Evolutionary conservation across 805 yeast species (phyloP), one percentile per base, ranked within the genome.

Genomic region (Lipomyces yamadae): DNA sequence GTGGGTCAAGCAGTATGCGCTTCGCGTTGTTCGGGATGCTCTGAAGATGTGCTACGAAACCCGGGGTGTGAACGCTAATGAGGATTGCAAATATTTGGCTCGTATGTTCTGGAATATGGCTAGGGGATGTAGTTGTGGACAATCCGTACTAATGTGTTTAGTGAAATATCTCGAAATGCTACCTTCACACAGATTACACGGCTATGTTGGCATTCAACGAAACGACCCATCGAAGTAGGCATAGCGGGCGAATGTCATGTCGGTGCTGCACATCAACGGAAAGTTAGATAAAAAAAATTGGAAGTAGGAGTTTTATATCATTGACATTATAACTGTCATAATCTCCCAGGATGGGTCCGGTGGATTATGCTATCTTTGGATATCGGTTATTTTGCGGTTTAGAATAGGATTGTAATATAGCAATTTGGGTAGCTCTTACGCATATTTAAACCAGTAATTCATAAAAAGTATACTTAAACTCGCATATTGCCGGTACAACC

Each of bases 201-300:
- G 96, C 56, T 90, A 83, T 79, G 80, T 87, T 75, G 94, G 92
- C n/a, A 90, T 90, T 81, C 96, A 91, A 81, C 88, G 91, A 84
- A 90, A 90, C 79, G 96, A 90, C 76, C 95, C 94, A 56, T 82
- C 90, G 48, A 89, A 90, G 80, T 89, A 80, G 50, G 53, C 90
- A 45, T 89, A 90, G 80, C 88, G 80, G 50, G 57, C 29, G 55
- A 52, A 29, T 10, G 7, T 8, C 34, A 7, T 32, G 35, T 15
- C 34, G 8, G 29, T 18, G 24, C 24, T 1, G n/a, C 2, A 11
- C 4, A 8, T 24, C 18, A 42, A 13, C 8, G 7, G 6, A 42
- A 42, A 15, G 48, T n/a, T 15, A 15, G 5, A 7, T 15, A 8
- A 42, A 42, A 24, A 7, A 24, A 42, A 42, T 2, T 18, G 18